Percentiles rank a stretch among this genome's conserved stretches.
Evolutionary conservation across 768 basidiomycete genomes (phyloP).

Genomic region (Mycena galopus): DNA sequence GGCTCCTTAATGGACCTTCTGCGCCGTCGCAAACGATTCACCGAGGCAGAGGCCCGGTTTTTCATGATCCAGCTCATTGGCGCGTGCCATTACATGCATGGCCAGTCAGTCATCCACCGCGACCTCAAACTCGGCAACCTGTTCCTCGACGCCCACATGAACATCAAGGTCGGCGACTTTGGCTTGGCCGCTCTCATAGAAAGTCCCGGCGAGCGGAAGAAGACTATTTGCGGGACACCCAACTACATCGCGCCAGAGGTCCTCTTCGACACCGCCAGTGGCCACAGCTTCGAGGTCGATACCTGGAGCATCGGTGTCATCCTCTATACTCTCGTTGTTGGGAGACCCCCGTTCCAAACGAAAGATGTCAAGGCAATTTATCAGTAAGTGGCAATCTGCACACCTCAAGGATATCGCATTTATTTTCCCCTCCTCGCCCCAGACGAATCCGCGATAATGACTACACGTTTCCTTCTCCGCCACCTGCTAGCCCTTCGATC

Average conservation of each 20-base stretch:
- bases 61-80: conserved; percentile 96
- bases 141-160: conserved; percentile 92
- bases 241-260: conserved; percentile 99
- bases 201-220: conserved; percentile 96
- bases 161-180: conserved; percentile 97
- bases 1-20: conserved; percentile 95
- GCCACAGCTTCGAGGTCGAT: conserved; percentile 98
- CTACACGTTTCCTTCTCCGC: conserved; percentile 89
- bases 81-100: conserved; percentile 98
- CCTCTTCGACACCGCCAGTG: conserved; percentile 93
- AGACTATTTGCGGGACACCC: conserved; percentile 98
- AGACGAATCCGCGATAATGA: conserved; percentile 95
- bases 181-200: conserved; percentile 97
- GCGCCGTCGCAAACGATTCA: conserved; percentile 86
- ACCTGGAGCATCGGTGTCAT: conserved; percentile 99
- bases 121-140: conserved; percentile 97
- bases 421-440: conserved; percentile 19
- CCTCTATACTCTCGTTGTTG: conserved; percentile 92
- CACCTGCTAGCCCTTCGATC: conserved; percentile 61
- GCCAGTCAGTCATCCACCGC: conserved; percentile 95
- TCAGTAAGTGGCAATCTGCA: conserved; percentile 63
- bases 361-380: conserved; percentile 98
- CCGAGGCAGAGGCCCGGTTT: conserved; percentile 93
- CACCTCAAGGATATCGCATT: background rate
- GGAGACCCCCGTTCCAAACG: conserved; percentile 98